Evolutionary conservation across 2,329 filamentous ascomycete species (phyloP).

Genomic region (Fusarium nanum): DNA sequence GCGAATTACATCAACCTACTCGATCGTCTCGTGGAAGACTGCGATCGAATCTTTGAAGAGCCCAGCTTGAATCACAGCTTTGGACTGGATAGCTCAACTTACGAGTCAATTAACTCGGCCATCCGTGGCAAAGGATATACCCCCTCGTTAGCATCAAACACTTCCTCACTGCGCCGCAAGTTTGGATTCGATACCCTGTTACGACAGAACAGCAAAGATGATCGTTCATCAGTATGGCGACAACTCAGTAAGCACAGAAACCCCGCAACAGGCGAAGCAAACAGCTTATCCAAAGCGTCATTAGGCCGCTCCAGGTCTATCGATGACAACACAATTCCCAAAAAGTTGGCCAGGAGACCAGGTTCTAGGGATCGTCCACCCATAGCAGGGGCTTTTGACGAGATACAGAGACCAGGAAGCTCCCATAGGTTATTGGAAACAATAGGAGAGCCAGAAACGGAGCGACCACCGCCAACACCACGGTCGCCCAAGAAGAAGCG

Average conservation of each 20-base stretch:
- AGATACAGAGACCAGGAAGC: slow-evolving; percentile 66
- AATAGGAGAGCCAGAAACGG: slow-evolving; percentile 67
- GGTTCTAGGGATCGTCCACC: slow-evolving; percentile 70
- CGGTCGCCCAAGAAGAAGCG: slow-evolving; percentile 78
- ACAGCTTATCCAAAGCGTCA: slow-evolving; percentile 74
- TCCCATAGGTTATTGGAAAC: slow-evolving; percentile 69
- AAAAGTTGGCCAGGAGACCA: slow-evolving; percentile 58
- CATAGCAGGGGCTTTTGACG: slow-evolving; percentile 71
- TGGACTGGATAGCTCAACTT: slow-evolving; percentile 56
- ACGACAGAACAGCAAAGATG: slow-evolving; percentile 82
- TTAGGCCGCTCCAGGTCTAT: slow-evolving; percentile 81
- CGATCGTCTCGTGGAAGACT: slow-evolving; percentile 89
- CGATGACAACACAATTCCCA: slow-evolving; percentile 69
- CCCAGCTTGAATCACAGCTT: slow-evolving; percentile 56
- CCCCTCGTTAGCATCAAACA: slow-evolving; percentile 85
- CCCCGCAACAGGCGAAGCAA: slow-evolving; percentile 67
- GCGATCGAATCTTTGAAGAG: slow-evolving; percentile 87
- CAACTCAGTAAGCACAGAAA: slow-evolving; percentile 86
- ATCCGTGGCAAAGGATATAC: slow-evolving; percentile 69
- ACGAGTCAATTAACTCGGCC: slow-evolving; percentile 70
- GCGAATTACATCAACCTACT: slow-evolving; percentile 88
- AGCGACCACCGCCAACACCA: slow-evolving; percentile 49
- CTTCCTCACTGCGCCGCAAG: slow-evolving; percentile 84
- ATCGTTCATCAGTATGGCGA: slow-evolving; percentile 83
- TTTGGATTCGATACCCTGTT: slow-evolving; percentile 83